Evolutionary conservation across 352 stramenopile species (phyloP), one percentile per base, ranked within the genome.

Genomic region (Phytopythium oedochilum): DNA sequence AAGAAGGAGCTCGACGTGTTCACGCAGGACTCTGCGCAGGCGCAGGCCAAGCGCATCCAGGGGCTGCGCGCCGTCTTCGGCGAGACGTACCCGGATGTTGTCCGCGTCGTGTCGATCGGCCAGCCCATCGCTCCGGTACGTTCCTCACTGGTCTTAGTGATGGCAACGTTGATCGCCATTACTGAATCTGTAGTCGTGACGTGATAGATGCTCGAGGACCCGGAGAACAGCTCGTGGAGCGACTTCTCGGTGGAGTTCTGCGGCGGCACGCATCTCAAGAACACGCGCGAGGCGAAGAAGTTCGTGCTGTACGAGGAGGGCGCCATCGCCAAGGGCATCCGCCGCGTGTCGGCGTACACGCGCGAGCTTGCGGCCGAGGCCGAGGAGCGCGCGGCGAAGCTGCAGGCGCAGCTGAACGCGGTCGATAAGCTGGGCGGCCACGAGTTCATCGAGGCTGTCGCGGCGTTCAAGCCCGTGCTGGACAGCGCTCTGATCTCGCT

Each of bases 41-140:
- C 68, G 28, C 51, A 79, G 51, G 77, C 79, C 10, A 78, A 89
- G 55, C 55, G 57, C 9, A 90, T 71, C 42, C 96, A 99, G 10
- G 80, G 78, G 18, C 78, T 78, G 14, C 84, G 89, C 61, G 84
- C 72, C 56, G 86, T 86, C 47, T 92, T 92, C 64, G 83, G 83
- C 3, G 83, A 93, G 36, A 93, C 88, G 44, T 92, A 93, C 51
- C 79, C 81, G 17, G 83, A 90, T 40, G 49, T 83, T 25, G 82
- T 92, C 25, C 79, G 81, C 15, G 75, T 95, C 23, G 83, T 95
- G 46, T 96, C 85, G 23, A 96, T 99, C 26, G 97, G 97, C 23
- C 75, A 94, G 43, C 61, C 75, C 10, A 88, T 91, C 42, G 65
- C 68, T 14, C 66, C 74, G 43, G 58, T 70, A 48, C 29, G 59